These are phyloP conservation scores for Xylaria curta DNA, from an alignment of 495 filamentous ascomycete genomes.

Conservation along the genomic window DNA sequence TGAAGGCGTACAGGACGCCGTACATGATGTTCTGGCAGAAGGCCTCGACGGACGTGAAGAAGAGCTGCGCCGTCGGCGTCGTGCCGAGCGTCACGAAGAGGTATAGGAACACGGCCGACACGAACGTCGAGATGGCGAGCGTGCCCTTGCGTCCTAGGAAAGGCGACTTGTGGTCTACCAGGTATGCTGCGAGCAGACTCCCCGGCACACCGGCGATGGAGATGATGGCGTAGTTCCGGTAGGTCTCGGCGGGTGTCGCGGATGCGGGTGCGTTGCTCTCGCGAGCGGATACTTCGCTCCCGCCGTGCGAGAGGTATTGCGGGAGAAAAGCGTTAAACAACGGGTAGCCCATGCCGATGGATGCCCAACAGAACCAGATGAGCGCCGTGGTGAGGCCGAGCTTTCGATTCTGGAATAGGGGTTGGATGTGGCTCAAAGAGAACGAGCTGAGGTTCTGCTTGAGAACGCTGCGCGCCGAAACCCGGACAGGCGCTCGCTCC, in stretches of 20 bases:
- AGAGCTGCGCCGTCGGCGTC: slow-evolving; percentile 66
- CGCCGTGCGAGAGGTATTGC: slow-evolving; percentile 76
- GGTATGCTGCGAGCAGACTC: slow-evolving; percentile 70
- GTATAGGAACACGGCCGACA: slow-evolving; percentile 79
- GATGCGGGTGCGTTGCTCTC: slow-evolving; percentile 18
- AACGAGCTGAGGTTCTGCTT: slow-evolving; percentile 48
- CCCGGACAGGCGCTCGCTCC: slow-evolving; percentile 28
- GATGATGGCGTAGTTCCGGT: slow-evolving; percentile 80
- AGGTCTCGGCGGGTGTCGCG: slow-evolving; percentile 50
- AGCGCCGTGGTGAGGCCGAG: slow-evolving; percentile 57
- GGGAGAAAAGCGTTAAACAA: slow-evolving; percentile 87
- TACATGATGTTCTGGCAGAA: slow-evolving; percentile 85
- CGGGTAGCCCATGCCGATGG: slow-evolving; percentile 68
- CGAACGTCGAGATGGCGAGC: slow-evolving; percentile 66
- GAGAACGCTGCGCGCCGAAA: slow-evolving; percentile 47
- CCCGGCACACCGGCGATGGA: slow-evolving; percentile 75
- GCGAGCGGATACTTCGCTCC: slow-evolving; percentile 55
- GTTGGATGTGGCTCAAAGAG: slow-evolving; percentile 52
- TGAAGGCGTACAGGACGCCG: slow-evolving; percentile 86
- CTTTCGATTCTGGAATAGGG: slow-evolving; percentile 54
- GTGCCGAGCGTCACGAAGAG: slow-evolving; percentile 62
- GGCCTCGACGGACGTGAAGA: slow-evolving; percentile 77
- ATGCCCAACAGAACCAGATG: slow-evolving; percentile 65
- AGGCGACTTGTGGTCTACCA: slow-evolving; percentile 69
- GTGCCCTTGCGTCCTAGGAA: slow-evolving; percentile 77